Percentiles rank a stretch among this genome's conserved stretches.
These are phyloP conservation scores for Panicum hallii DNA, from an alignment of 202 grass and related monocot genomes.

Conservation along the genomic window DNA sequence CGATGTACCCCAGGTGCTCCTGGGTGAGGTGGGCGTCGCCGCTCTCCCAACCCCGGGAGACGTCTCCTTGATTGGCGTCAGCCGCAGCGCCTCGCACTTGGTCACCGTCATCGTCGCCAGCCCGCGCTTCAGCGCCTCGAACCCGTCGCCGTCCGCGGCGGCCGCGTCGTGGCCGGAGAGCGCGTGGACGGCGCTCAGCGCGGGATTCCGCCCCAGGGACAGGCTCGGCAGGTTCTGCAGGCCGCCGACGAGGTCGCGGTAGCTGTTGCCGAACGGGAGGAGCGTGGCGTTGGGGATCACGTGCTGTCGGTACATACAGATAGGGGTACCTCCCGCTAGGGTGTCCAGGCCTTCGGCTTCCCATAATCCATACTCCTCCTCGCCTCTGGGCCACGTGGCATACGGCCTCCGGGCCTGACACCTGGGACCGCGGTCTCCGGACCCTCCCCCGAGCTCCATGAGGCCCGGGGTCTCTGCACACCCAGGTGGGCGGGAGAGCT, in stretches of 20 bases:
- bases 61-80: not conserved
- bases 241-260: conserved; percentile 5
- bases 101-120: not conserved
- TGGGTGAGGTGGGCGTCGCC: not conserved
- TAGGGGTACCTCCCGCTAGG: too few species aligned
- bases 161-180: not conserved
- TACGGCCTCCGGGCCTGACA: too few species aligned
- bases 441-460: too few species aligned
- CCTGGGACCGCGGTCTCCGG: too few species aligned
- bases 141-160: not conserved
- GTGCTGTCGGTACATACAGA: too few species aligned
- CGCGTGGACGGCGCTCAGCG: not conserved
- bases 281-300: not conserved
- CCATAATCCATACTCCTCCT: too few species aligned
- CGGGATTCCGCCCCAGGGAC: not conserved
- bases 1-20: conserved; percentile 14
- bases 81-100: not conserved
- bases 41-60: not conserved
- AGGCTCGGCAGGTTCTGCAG: not conserved
- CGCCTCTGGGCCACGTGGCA: too few species aligned
- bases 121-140: not conserved
- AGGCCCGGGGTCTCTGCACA: too few species aligned
- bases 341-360: too few species aligned
- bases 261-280: conserved; percentile 23
- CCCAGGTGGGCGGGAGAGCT: too few species aligned